Percentiles rank a stretch among this genome's conserved stretches.
phyloP scores from a whole-genome alignment of 2,329 filamentous ascomycete genomes.

The Verruconis gallopava region DNA sequence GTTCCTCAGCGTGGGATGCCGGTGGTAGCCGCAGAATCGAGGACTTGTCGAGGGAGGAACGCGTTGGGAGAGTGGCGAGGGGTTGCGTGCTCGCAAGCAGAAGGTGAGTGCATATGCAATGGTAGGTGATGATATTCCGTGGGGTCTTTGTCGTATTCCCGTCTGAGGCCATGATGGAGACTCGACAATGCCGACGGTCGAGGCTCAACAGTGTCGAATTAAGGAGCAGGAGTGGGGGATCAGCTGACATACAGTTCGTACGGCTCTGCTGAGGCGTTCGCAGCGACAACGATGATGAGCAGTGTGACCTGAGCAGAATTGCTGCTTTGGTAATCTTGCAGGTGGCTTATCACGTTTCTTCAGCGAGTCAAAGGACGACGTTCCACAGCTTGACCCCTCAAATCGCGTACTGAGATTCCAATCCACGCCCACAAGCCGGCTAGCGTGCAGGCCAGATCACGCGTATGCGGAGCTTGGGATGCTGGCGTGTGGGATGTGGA shows the following conservation, averaged over 20 bases:
- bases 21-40: constrained; percentile 44
- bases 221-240: not conserved
- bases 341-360: no score
- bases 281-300: not conserved
- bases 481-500: not conserved
- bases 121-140: constrained; percentile 38
- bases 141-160: not conserved
- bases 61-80: constrained; percentile 39
- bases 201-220: no score
- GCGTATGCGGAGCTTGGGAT: not conserved
- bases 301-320: not conserved
- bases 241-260: not conserved
- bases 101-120: constrained; percentile 55
- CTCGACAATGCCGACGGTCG: not conserved
- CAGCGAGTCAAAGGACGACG: no score
- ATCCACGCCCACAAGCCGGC: not conserved
- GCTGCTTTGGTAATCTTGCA: not conserved
- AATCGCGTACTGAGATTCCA: not conserved
- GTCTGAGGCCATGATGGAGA: not conserved
- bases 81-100: constrained; percentile 46
- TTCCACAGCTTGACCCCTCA: no score
- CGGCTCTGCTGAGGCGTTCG: no score
- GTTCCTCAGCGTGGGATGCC: constrained; percentile 12
- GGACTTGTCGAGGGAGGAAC: constrained; percentile 39
- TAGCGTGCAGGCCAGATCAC: not conserved